Base-by-base conservation (phyloP, 2,329 filamentous ascomycete species). In the Epichloe hybrida region DNA sequence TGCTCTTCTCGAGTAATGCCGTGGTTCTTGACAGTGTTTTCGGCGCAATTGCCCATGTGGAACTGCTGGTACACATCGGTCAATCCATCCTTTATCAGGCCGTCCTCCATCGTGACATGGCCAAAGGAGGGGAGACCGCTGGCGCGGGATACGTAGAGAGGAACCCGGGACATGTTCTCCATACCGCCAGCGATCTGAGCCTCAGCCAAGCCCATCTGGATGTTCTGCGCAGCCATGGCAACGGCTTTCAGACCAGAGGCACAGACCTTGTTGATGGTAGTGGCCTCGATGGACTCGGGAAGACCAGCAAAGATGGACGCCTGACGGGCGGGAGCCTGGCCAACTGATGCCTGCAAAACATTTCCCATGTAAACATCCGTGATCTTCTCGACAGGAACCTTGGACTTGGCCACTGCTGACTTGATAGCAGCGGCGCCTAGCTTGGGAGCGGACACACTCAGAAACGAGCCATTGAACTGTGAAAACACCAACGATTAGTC, bases 341-440 rank as follows among this genome's bases (percentile, higher is more conserved):
- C 93, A 5, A 93, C 78, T 17, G 79, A 79, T 43, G 77, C 91
- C 66, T 89, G 84, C 40, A 97, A 77, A 9, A 97, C 93, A 62
- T 96, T 95, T 64, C 93, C 93, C 87, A 97, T 95, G 73, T 97
- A 97, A 15, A 97, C 88, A 69, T 95, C 86, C 56, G 84, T 86
- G 62, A 97, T 88, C 64, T 85, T 86, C 36, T 84, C 81, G 49
- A 81, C 67, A 2, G 93, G 90, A 6, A 97, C 78, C 56, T 81
- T 83, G 49, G 90, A 94, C 69, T 93, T 95, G 59, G 84, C 79
- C 50, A 98, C 69, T 31, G 93, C 93, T 45, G 88, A 85, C 68
- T 90, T 93, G 72, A 98, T 97, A 52, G 90, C 93, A 15, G 83
- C 82, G 34, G 91, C 88, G 58, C 88, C 93, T 45, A 98, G 84